These are phyloP conservation scores for Colletotrichum cordylinicola DNA, from an alignment of 2,329 filamentous ascomycete genomes.

Conservation along the genomic window DNA sequence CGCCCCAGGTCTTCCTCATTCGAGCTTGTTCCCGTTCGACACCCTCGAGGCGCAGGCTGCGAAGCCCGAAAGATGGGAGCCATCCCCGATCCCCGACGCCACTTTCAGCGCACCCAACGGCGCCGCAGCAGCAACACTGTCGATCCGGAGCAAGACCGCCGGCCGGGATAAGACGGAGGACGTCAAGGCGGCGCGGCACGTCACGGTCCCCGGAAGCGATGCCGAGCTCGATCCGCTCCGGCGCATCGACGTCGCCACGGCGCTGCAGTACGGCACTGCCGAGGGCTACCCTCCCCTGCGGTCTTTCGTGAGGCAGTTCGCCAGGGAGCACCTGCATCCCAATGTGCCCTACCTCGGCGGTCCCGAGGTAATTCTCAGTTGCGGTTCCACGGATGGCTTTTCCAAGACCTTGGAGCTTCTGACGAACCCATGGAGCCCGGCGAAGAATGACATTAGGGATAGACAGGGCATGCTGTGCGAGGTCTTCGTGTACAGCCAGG, in stretches of 20 bases:
- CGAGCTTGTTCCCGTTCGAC: constrained; percentile 87
- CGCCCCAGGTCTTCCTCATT: constrained; percentile 74
- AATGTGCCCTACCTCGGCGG: constrained; percentile 80
- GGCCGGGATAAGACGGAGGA: neutral
- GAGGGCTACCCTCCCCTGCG: constrained; percentile 82
- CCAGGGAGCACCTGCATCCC: constrained; percentile 78
- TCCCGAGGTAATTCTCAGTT: constrained; percentile 79
- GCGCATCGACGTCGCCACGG: constrained; percentile 81
- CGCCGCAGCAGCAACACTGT: constrained; percentile 30
- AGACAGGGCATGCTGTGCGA: constrained; percentile 83
- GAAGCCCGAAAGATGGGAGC: constrained; percentile 75
- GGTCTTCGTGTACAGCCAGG: constrained; percentile 81
- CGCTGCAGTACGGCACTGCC: constrained; percentile 86
- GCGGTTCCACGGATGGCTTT: constrained; percentile 86
- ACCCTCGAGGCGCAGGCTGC: constrained; percentile 85
- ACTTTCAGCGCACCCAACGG: constrained; percentile 44
- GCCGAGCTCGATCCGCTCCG: constrained; percentile 62
- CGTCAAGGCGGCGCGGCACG: constrained; percentile 46
- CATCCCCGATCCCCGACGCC: constrained; percentile 57
- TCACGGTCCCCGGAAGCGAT: constrained; percentile 71
- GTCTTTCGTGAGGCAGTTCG: constrained; percentile 80
- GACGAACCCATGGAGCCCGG: constrained; percentile 76
- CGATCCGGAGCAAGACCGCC: constrained; percentile 1
- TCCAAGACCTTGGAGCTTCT: constrained; percentile 79
- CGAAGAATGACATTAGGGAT: constrained; percentile 69